Evolutionary conservation across 2,329 filamentous ascomycete genomes (phyloP).

Genomic region (Sarocladiaceae sp.): DNA sequence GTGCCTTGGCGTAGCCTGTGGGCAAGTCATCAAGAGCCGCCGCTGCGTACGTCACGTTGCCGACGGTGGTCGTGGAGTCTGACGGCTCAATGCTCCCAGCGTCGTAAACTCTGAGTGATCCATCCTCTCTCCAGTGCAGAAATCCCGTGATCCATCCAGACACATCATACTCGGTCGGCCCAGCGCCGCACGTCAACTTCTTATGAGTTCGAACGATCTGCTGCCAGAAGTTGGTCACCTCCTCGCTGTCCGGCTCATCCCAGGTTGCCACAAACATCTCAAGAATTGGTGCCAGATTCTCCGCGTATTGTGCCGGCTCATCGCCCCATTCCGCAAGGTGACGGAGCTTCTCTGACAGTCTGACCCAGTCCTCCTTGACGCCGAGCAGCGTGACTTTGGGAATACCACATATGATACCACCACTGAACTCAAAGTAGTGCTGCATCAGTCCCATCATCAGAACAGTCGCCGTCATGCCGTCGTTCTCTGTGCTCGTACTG

Average conservation of each 20-base stretch:
- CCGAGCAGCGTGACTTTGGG: slow-evolving; percentile 38
- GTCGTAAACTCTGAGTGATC: slow-evolving; percentile 18
- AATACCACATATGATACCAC: slow-evolving; percentile 36
- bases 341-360: slow-evolving; percentile 36
- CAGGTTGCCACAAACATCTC: slow-evolving; percentile 40
- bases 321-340: slow-evolving; percentile 37
- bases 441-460: slow-evolving; percentile 41
- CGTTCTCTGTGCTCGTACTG: slow-evolving; percentile 32
- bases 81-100: slow-evolving; percentile 12
- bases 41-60: slow-evolving; percentile 24
- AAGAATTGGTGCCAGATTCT: slow-evolving; percentile 39
- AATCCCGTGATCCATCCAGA: slow-evolving; percentile 48
- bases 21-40: slow-evolving; percentile 24
- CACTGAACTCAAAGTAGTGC: slow-evolving; percentile 32
- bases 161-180: slow-evolving; percentile 29
- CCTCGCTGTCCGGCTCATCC: slow-evolving; percentile 28
- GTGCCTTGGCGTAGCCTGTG: slow-evolving; percentile 34
- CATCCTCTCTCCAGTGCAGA: slow-evolving; percentile 37
- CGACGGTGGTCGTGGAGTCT: slow-evolving; percentile 18
- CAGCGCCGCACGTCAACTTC: slow-evolving; percentile 23
- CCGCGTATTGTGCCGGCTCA: slow-evolving; percentile 34
- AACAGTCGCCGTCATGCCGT: slow-evolving; percentile 35
- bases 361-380: slow-evolving; percentile 32
- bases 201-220: slow-evolving; percentile 33
- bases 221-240: slow-evolving; percentile 37